These are phyloP conservation scores for Podospora pseudoanserina DNA, from an alignment of 495 filamentous ascomycete species.

Conservation along the genomic window DNA sequence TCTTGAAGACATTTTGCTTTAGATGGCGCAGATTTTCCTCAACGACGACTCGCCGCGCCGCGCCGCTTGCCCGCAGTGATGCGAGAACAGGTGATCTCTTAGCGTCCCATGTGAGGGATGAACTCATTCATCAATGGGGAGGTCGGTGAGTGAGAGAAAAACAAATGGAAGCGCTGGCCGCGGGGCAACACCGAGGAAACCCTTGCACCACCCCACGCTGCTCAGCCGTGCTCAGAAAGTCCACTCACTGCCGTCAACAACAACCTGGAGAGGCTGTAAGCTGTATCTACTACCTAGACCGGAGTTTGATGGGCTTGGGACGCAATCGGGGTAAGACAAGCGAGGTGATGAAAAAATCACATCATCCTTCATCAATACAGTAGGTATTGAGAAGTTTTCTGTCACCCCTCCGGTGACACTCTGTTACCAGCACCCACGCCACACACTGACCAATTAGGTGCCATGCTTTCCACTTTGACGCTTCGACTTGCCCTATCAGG, in stretches of 20 bases:
- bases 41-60: neutral
- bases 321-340: neutral
- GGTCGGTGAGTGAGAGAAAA: neutral
- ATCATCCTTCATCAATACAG: neutral
- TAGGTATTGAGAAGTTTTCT: neutral
- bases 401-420: neutral
- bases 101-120: neutral
- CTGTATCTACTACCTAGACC: neutral
- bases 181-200: neutral
- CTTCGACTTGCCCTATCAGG: neutral
- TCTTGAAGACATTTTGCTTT: neutral
- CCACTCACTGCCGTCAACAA: neutral
- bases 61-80: slow-evolving; percentile 9
- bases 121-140: neutral
- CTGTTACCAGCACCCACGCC: neutral
- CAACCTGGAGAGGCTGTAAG: neutral
- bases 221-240: neutral
- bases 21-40: neutral
- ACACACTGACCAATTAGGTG: neutral
- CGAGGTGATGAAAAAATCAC: slow-evolving; percentile 2
- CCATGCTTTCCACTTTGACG: neutral
- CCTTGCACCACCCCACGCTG: neutral
- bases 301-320: neutral
- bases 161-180: neutral
- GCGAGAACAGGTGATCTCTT: slow-evolving; percentile 12